Conservation (phyloP, 83 land plant genomes). For the Thuja plicata region DNA sequence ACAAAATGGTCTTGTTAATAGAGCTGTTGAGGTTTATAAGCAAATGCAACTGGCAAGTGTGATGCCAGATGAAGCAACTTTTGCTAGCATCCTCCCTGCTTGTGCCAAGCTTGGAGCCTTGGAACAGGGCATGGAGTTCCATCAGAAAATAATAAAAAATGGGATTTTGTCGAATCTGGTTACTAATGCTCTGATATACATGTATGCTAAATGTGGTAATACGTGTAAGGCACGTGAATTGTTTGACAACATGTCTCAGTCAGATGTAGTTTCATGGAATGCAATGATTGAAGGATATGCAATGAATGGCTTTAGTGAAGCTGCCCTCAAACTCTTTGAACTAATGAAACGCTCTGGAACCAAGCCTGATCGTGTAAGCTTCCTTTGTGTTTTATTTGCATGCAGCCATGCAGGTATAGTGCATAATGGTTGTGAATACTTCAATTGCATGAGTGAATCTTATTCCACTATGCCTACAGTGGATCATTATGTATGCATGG, state of each 20-base stretch:
- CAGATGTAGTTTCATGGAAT: constrained; percentile 19
- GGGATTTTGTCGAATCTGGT: constrained; percentile 13
- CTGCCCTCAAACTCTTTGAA: constrained; percentile 24
- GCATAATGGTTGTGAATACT: background rate
- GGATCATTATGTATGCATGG: constrained; percentile 4
- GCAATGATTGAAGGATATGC: constrained; percentile 31
- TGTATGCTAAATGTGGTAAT: constrained; percentile 34
- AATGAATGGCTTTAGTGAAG: constrained; percentile 6
- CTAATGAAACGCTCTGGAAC: constrained; percentile 16
- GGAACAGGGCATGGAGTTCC: constrained; percentile 27
- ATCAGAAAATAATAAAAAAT: constrained; percentile 17
- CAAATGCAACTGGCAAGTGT: constrained; percentile 16
- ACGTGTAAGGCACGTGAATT: constrained; percentile 10
- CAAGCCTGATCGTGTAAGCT: background rate
- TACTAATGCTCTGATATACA: constrained; percentile 21
- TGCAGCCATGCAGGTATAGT: constrained; percentile 13
- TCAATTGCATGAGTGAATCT: constrained; percentile 8
- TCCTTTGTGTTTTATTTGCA: background rate
- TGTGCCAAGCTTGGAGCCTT: constrained; percentile 27
- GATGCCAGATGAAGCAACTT: constrained; percentile 30
- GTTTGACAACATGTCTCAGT: constrained; percentile 11
- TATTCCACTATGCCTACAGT: background rate
- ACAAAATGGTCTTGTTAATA: constrained; percentile 17
- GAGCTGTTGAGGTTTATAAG: constrained; percentile 14
- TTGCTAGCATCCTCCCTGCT: constrained; percentile 48